Evolutionary conservation across 2,329 filamentous ascomycete genomes (phyloP).

Genomic region (Aspergillus sp.): DNA sequence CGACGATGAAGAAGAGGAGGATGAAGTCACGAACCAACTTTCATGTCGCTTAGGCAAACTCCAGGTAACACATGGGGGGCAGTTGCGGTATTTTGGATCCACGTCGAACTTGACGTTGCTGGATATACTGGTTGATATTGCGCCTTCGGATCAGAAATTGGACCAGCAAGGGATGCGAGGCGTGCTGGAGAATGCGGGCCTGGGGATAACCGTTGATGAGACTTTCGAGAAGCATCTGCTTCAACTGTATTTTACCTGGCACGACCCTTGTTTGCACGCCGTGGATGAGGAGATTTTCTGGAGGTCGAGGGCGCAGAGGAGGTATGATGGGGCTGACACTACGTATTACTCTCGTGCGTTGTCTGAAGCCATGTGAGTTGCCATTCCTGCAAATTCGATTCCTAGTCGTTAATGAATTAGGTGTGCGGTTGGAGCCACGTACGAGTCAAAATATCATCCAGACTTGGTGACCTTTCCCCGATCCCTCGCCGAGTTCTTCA

Average conservation of each 20-base stretch:
- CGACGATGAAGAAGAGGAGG: not conserved
- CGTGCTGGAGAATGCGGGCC: constrained; percentile 1
- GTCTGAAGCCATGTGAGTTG: constrained; percentile 1
- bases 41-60: constrained; percentile 4
- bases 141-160: not conserved
- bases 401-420: too few species aligned
- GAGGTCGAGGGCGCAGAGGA: constrained; percentile 2
- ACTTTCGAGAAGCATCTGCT: constrained; percentile 3
- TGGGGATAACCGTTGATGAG: not conserved
- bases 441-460: not conserved
- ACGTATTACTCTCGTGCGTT: constrained; percentile 2
- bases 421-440: not conserved
- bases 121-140: constrained; percentile 1
- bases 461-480: not conserved
- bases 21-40: constrained; percentile 4
- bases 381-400: too few species aligned
- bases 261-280: constrained; percentile 4
- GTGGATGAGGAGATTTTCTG: constrained; percentile 2
- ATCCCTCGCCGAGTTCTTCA: constrained; percentile 11
- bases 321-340: not conserved
- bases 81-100: constrained; percentile 4
- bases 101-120: constrained; percentile 3
- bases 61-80: constrained; percentile 3
- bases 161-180: not conserved
- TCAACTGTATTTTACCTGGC: constrained; percentile 4